A percentile compares a stretch with the other conserved stretches of the same genome.
phyloP scores from a whole-genome alignment of 2,329 filamentous ascomycete species.

The Fusarium penzigii region DNA sequence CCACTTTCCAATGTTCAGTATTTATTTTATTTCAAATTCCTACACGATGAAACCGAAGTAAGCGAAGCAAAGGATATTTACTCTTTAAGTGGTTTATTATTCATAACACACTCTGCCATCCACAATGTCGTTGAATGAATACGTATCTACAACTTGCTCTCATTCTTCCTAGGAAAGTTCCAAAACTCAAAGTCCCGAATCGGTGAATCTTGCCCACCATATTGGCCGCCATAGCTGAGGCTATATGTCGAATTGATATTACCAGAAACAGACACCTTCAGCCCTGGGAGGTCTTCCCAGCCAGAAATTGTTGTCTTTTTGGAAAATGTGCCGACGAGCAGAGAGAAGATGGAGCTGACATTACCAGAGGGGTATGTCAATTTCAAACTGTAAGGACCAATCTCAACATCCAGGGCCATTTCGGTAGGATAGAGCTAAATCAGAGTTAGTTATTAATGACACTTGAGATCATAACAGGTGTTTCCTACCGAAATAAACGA shows the following conservation, averaged over 20 bases:
- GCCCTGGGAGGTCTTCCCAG: slow-evolving; percentile 51
- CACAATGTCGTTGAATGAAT: no score
- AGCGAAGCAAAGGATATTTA: no score
- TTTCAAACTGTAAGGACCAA: slow-evolving; percentile 36
- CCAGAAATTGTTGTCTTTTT: slow-evolving; percentile 43
- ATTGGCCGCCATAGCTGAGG: slow-evolving; percentile 44
- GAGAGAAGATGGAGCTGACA: slow-evolving; percentile 48
- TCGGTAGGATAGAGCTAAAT: slow-evolving; percentile 41
- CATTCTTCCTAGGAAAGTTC: slow-evolving; percentile 49
- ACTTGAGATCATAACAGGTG: slow-evolving; percentile 35
- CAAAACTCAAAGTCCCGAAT: slow-evolving; percentile 47
- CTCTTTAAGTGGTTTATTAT: no score
- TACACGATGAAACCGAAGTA: no score
- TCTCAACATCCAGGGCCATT: slow-evolving; percentile 15
- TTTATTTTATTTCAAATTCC: not conserved
- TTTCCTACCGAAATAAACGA: slow-evolving; percentile 29
- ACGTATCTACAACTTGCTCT: no score
- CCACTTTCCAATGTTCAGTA: not conserved
- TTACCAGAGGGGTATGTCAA: slow-evolving; percentile 57
- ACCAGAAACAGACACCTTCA: slow-evolving; percentile 46
- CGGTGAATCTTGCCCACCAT: slow-evolving; percentile 34
- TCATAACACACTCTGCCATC: no score
- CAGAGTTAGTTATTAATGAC: slow-evolving; percentile 35
- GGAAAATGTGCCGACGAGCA: slow-evolving; percentile 50
- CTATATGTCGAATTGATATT: slow-evolving; percentile 42